phyloP scores from a whole-genome alignment of 768 basidiomycete species.

The Podaxis sp. region DNA sequence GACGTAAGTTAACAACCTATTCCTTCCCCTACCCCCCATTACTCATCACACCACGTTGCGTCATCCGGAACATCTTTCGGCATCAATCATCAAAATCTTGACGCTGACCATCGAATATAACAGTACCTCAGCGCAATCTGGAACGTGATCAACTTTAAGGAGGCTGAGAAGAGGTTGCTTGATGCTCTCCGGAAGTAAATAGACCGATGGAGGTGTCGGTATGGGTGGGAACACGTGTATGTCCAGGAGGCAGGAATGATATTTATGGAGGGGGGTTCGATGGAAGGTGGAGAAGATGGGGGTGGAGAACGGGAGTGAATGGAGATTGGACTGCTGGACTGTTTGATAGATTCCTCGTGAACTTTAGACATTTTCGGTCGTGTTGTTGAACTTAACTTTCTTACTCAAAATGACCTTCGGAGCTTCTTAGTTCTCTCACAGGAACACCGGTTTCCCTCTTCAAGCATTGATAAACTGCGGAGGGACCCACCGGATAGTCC shows the following conservation, averaged over 20 bases:
- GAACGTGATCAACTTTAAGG: conserved; percentile 88
- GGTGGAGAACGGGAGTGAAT: background rate
- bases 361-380: background rate
- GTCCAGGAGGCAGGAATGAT: background rate
- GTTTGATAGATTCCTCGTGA: background rate
- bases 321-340: background rate
- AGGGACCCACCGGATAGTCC: too few relatives aligned
- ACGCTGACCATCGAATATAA: background rate
- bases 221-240: background rate
- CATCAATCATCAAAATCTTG: background rate
- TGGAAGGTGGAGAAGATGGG: background rate
- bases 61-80: background rate
- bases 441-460: too few relatives aligned
- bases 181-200: conserved; percentile 25
- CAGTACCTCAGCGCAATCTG: conserved; percentile 89
- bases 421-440: too few relatives aligned
- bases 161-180: conserved; percentile 60
- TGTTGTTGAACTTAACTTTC: background rate
- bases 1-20: conserved; percentile 58
- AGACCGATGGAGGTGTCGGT: background rate
- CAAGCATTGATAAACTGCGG: too few relatives aligned
- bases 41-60: background rate
- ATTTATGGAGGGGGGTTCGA: background rate
- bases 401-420: background rate
- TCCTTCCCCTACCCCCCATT: background rate